These are phyloP conservation scores for Dalbergia oliveri DNA, from an alignment of 306 rosid genomes.

Conservation along the genomic window DNA sequence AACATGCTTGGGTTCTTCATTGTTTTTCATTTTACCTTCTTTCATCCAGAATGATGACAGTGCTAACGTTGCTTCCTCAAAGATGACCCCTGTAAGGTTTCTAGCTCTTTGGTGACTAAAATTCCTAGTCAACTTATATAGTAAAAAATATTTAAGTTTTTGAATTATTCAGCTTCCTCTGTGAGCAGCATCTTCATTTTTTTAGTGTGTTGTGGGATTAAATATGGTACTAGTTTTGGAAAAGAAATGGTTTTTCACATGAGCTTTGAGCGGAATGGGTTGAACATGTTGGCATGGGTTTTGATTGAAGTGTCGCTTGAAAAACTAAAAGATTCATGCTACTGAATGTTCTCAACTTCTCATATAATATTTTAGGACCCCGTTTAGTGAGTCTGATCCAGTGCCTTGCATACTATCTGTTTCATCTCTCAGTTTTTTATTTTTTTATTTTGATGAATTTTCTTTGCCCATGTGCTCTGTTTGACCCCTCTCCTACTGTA, in stretches of 20 bases:
- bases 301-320: constrained; percentile 24
- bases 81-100: constrained; percentile 69
- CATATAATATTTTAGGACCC: too few species aligned
- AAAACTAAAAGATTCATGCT: constrained; percentile 11
- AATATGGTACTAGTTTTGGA: constrained; percentile 8
- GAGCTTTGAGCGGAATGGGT: constrained; percentile 12
- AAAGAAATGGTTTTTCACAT: not conserved
- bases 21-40: constrained; percentile 35
- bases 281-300: constrained; percentile 36
- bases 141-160: constrained; percentile 3
- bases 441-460: constrained; percentile 28
- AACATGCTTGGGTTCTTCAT: constrained; percentile 16
- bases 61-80: constrained; percentile 54
- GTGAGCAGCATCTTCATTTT: not conserved
- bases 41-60: constrained; percentile 67
- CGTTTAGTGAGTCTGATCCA: too few species aligned
- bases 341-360: constrained; percentile 12
- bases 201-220: not conserved
- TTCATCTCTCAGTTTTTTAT: constrained; percentile 9
- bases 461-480: constrained; percentile 34
- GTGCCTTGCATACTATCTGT: not conserved
- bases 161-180: constrained; percentile 27
- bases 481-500: constrained; percentile 16
- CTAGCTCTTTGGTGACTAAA: constrained; percentile 31
- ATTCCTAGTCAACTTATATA: constrained; percentile 5